Evolutionary conservation across 2,329 filamentous ascomycete genomes (phyloP).

Genomic region (Cordyceps fumosorosea): DNA sequence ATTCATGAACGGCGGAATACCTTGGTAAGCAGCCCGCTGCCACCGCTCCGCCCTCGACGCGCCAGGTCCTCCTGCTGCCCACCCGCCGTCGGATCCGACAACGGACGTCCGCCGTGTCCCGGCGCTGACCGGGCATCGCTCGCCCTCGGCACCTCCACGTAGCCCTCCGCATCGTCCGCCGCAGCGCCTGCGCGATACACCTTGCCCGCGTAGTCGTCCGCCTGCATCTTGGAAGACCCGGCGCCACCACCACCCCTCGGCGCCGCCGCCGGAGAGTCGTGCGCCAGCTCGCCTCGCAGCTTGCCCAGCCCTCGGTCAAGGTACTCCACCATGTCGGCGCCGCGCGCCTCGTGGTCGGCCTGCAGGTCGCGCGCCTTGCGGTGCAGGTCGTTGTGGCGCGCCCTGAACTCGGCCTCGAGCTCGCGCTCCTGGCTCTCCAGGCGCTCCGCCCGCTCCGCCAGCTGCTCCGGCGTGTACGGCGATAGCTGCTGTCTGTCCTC

Average conservation of each 20-base stretch:
- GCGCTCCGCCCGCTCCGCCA: slow-evolving; percentile 33
- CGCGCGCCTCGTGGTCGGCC: slow-evolving; percentile 24
- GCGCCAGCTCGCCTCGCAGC: slow-evolving; percentile 27
- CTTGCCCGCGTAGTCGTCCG: slow-evolving; percentile 24
- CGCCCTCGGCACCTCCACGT: slow-evolving; percentile 26
- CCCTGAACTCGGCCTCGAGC: slow-evolving; percentile 43
- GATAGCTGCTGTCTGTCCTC: slow-evolving; percentile 34
- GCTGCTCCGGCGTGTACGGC: slow-evolving; percentile 32
- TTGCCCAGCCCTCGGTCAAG: slow-evolving; percentile 41
- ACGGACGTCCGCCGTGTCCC: slow-evolving; percentile 15
- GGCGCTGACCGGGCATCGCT: slow-evolving; percentile 19
- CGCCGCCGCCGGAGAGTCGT: neutral
- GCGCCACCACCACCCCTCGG: neutral
- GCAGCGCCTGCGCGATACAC: slow-evolving; percentile 15
- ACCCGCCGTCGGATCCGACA: slow-evolving; percentile 14
- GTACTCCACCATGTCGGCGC: slow-evolving; percentile 42
- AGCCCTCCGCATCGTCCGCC: slow-evolving; percentile 26
- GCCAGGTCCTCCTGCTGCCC: slow-evolving; percentile 13
- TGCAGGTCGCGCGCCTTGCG: slow-evolving; percentile 35
- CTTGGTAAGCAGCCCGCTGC: slow-evolving; percentile 28
- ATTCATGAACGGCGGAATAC: slow-evolving; percentile 25
- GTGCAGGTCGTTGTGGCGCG: slow-evolving; percentile 39
- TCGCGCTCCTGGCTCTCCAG: slow-evolving; percentile 40
- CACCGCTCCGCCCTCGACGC: slow-evolving; percentile 22
- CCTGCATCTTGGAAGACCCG: slow-evolving; percentile 25